Evolutionary conservation across 2,329 filamentous ascomycete genomes (phyloP).

Genomic region (Claviceps citrina): DNA sequence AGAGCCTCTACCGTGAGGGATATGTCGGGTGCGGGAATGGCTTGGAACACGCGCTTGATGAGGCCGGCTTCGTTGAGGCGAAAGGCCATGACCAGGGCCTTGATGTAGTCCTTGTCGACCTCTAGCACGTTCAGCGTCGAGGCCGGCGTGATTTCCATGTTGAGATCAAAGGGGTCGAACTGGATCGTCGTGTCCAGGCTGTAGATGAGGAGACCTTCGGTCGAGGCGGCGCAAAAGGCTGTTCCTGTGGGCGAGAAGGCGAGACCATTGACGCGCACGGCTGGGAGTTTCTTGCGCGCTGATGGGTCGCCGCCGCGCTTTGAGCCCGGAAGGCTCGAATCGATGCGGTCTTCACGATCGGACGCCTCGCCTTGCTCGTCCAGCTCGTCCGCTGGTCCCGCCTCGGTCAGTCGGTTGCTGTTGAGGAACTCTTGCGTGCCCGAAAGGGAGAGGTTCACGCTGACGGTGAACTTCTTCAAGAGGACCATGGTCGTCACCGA

Average conservation of each 20-base stretch:
- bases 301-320: slow-evolving; percentile 74
- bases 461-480: slow-evolving; percentile 89
- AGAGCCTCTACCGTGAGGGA: slow-evolving; percentile 62
- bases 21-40: slow-evolving; percentile 61
- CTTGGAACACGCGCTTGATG: slow-evolving; percentile 73
- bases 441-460: slow-evolving; percentile 84
- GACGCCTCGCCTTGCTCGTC: slow-evolving; percentile 80
- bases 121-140: slow-evolving; percentile 58
- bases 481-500: slow-evolving; percentile 85
- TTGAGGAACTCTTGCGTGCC: slow-evolving; percentile 96
- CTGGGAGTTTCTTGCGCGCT: slow-evolving; percentile 57
- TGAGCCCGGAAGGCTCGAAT: slow-evolving; percentile 67
- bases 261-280: slow-evolving; percentile 71
- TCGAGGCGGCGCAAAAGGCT: slow-evolving; percentile 86
- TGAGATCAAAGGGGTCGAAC: slow-evolving; percentile 93
- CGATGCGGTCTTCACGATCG: slow-evolving; percentile 71
- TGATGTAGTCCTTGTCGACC: slow-evolving; percentile 64
- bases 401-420: slow-evolving; percentile 81
- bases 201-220: slow-evolving; percentile 87
- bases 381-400: slow-evolving; percentile 67
- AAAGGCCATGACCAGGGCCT: slow-evolving; percentile 93
- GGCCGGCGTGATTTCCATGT: slow-evolving; percentile 81
- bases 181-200: slow-evolving; percentile 69
- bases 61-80: slow-evolving; percentile 76
- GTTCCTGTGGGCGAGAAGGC: slow-evolving; percentile 80